These are phyloP conservation scores for Carpinus fangiana DNA, from an alignment of 306 rosid species.

Conservation along the genomic window DNA sequence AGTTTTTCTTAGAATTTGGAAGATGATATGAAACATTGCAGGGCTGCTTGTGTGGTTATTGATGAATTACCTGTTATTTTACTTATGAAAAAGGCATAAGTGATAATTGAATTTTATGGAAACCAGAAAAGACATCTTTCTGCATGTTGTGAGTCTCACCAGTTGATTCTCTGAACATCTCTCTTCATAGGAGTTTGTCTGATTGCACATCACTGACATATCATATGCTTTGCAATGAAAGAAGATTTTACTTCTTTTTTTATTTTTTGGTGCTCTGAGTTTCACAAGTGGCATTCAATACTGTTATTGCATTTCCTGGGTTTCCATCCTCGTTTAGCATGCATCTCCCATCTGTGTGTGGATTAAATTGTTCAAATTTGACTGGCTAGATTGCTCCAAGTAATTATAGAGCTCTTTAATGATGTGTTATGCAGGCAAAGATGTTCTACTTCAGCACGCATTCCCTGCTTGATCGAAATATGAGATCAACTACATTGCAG, in stretches of 20 bases:
- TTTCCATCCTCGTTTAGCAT: not conserved
- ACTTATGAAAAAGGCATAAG: not conserved
- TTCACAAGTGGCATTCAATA: not conserved
- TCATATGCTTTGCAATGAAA: not conserved
- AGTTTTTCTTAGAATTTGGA: conserved; percentile 2
- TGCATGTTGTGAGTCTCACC: conserved; percentile 1
- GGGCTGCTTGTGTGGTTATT: not conserved
- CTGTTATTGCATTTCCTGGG: not conserved
- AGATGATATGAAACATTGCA: not conserved
- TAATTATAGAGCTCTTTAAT: conserved; percentile 17
- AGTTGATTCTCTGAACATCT: not conserved
- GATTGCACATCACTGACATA: not conserved
- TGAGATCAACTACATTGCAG: conserved; percentile 80
- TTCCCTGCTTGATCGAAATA: conserved; percentile 80
- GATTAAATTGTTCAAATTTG: not conserved
- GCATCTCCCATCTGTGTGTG: not conserved
- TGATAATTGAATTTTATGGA: not conserved
- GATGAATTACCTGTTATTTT: not conserved
- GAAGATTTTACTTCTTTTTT: not conserved
- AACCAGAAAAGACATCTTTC: not conserved
- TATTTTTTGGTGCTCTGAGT: not conserved
- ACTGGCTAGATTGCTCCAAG: conserved; percentile 15
- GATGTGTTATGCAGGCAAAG: conserved; percentile 71
- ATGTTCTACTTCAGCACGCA: conserved; percentile 90
- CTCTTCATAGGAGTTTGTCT: not conserved